A percentile compares a stretch with the other conserved stretches of the same genome.
phyloP scores from a whole-genome alignment of 2,329 filamentous ascomycete genomes.

The Venturia pyrina region DNA sequence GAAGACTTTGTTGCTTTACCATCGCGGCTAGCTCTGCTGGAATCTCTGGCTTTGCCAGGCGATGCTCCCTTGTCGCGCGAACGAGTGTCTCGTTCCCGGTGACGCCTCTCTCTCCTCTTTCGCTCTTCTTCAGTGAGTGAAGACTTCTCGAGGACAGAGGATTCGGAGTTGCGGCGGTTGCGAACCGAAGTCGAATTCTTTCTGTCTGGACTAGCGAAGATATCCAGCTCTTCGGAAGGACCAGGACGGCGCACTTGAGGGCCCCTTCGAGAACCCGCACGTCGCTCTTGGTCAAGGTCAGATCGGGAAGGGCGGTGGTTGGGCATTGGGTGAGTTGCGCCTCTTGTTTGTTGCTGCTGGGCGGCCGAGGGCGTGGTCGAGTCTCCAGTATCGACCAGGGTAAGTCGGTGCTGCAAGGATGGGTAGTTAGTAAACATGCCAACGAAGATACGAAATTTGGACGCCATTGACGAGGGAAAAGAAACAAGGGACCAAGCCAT shows the following conservation, averaged over 20 bases:
- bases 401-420: constrained; percentile 52
- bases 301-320: constrained; percentile 54
- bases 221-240: constrained; percentile 30
- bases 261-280: constrained; percentile 28
- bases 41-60: constrained; percentile 39
- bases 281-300: constrained; percentile 53
- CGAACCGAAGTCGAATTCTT: constrained; percentile 35
- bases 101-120: constrained; percentile 32
- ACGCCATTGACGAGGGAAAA: constrained; percentile 24
- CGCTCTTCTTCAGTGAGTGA: constrained; percentile 52
- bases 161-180: constrained; percentile 68
- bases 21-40: constrained; percentile 33
- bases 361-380: constrained; percentile 23
- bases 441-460: constrained; percentile 27
- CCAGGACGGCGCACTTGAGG: constrained; percentile 16
- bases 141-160: constrained; percentile 57
- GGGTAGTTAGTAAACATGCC: constrained; percentile 34
- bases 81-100: constrained; percentile 16
- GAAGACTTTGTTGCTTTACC: constrained; percentile 26
- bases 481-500: background rate
- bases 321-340: constrained; percentile 32
- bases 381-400: constrained; percentile 47
- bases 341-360: constrained; percentile 30
- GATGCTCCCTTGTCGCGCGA: constrained; percentile 33
- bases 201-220: constrained; percentile 31